Evolutionary conservation across 2,329 filamentous ascomycete genomes (phyloP), one percentile per base, ranked within the genome.

Genomic region (Colletotrichum sp.): DNA sequence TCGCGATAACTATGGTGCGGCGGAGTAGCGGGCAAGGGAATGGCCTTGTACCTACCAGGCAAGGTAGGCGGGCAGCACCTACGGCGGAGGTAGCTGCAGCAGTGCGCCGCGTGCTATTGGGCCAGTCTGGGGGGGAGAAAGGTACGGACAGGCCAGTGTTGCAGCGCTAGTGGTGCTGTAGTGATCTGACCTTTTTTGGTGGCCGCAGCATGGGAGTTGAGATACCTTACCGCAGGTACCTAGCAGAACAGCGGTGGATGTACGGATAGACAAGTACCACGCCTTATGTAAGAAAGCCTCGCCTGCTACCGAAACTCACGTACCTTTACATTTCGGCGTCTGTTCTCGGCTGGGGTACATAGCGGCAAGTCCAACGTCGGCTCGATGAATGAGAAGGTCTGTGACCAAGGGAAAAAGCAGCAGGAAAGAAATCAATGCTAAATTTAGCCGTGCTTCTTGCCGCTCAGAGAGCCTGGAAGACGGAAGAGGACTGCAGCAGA

Each of bases 1-100:
- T 77, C 76, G 74, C 74, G 74, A 76, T 76, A 74, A 76, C 74
- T 76, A 69, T 76, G 70, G 74, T 74, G 74, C 74, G 74, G 73
- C 63, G 72, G 68, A 75, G 70, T 67, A 75, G 72, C 72, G 69
- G 39, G 63, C 59, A 75, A 34, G 34, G 59, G 28, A 44, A 57
- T 18, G 69, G 57, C 64, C 72, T 55, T 75, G 67, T 49, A 49
- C 39, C 39, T 49, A 39, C 36, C 36, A 39, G 36, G 36, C 36
- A 39, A 39, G 36, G 36, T 39, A 36, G 52, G 66, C 28, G 62
- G 32, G 62, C 32, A 39, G 55, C 26, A 59, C 24, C 16, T 59
- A 30, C 55, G n/a, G 52, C n/a, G 15, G 15, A 26, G 55, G 62
- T 30, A 34, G 34, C 28, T 63, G 71, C 9, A 15, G 24, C 12